phyloP scores from a whole-genome alignment of 2,329 filamentous ascomycete genomes.

The Ophiocordyceps polyrhachis-furcata region DNA sequence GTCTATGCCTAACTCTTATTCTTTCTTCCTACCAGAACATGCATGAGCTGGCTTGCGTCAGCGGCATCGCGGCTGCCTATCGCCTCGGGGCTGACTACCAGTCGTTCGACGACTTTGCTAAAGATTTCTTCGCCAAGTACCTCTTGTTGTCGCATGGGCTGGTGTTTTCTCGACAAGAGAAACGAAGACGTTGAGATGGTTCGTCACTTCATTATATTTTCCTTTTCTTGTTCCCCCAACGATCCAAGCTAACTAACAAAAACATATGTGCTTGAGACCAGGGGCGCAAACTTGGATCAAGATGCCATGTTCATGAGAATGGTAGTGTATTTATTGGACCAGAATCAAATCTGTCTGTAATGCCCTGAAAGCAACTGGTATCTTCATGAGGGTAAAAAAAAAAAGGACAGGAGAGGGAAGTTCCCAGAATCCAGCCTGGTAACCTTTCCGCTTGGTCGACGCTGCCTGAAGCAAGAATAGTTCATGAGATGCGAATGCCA shows the following conservation, averaged over 20 bases:
- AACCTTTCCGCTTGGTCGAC: background rate
- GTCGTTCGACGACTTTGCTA: slow-evolving; percentile 35
- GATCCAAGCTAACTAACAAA: too few relatives aligned
- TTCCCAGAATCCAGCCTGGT: background rate
- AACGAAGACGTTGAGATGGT: slow-evolving; percentile 5
- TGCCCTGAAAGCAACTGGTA: slow-evolving; percentile 12
- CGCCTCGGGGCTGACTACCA: slow-evolving; percentile 46
- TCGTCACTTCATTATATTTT: too few relatives aligned
- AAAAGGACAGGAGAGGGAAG: background rate
- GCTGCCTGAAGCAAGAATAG: background rate
- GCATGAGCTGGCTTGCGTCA: slow-evolving; percentile 53
- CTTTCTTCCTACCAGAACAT: slow-evolving; percentile 30
- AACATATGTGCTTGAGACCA: too few relatives aligned
- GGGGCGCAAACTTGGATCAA: too few relatives aligned
- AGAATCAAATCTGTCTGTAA: background rate
- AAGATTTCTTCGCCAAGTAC: slow-evolving; percentile 28
- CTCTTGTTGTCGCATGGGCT: slow-evolving; percentile 25
- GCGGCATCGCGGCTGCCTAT: slow-evolving; percentile 52
- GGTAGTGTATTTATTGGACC: background rate
- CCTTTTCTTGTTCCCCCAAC: too few relatives aligned
- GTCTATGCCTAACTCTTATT: background rate
- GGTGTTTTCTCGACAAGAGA: slow-evolving; percentile 17
- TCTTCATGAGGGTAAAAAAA: slow-evolving; percentile 6
- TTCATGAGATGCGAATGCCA: background rate
- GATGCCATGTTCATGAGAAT: background rate